Evolutionary conservation across 805 yeast genomes (phyloP).

Genomic region (Candida railenensis): DNA sequence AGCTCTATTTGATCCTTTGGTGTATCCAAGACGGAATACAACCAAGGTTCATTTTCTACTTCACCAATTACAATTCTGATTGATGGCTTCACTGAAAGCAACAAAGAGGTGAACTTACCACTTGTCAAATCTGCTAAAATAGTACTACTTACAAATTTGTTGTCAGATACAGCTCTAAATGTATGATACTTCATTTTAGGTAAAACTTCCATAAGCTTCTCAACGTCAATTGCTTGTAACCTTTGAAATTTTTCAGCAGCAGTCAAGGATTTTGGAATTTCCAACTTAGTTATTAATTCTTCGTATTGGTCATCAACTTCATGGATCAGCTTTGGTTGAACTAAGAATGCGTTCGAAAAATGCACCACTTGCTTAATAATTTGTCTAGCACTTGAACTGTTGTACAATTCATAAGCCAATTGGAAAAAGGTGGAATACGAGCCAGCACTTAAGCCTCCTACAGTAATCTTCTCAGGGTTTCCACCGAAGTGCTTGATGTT

Average conservation of each 20-base stretch:
- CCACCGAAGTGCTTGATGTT: constrained; percentile 48
- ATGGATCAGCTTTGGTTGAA: constrained; percentile 37
- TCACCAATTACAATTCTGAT: constrained; percentile 30
- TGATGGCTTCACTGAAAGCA: constrained; percentile 12
- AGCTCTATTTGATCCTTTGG: constrained; percentile 26
- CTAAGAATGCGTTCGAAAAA: constrained; percentile 34
- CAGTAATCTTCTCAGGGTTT: constrained; percentile 38
- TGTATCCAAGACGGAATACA: constrained; percentile 27
- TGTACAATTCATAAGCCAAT: constrained; percentile 40
- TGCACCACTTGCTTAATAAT: constrained; percentile 37
- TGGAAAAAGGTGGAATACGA: constrained; percentile 39
- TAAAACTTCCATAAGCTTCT: constrained; percentile 13
- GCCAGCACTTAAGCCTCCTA: constrained; percentile 49
- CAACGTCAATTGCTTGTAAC: constrained; percentile 17
- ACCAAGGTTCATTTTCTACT: constrained; percentile 29
- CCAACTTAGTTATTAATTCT: constrained; percentile 27
- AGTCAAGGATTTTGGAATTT: constrained; percentile 12
- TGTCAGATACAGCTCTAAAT: constrained; percentile 42
- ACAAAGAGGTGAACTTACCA: constrained; percentile 24
- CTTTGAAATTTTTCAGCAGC: constrained; percentile 11
- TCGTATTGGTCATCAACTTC: constrained; percentile 37
- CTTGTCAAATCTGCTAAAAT: constrained; percentile 28
- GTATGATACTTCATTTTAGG: constrained; percentile 24
- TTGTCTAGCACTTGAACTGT: constrained; percentile 33
- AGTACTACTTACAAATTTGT: constrained; percentile 28